Conservation (phyloP, 352 stramenopile species). For the Phytophthora fragariae region DNA sequence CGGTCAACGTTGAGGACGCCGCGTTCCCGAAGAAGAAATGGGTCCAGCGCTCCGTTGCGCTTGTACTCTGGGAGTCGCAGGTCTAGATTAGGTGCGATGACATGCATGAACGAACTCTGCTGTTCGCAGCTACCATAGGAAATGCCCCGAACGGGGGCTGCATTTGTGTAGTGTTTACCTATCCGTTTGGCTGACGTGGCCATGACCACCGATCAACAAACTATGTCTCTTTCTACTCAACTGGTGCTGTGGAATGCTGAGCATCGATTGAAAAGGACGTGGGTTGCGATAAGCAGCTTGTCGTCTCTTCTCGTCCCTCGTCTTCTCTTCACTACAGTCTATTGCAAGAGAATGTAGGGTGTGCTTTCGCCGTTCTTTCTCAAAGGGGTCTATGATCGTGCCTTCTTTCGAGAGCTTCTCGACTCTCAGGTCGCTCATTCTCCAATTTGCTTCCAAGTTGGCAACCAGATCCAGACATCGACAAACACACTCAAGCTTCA, state of each 20-base stretch:
- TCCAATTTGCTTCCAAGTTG: conserved; percentile 39
- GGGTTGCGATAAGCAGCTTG: background rate
- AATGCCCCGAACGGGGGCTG: background rate
- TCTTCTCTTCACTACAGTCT: background rate
- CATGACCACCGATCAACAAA: conserved; percentile 2
- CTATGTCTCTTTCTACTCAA: background rate
- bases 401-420: conserved; percentile 1
- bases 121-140: background rate
- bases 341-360: conserved; percentile 9
- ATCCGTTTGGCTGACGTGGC: conserved; percentile 6
- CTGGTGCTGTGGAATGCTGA: background rate
- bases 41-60: conserved; percentile 83
- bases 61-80: conserved; percentile 81
- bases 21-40: conserved; percentile 72
- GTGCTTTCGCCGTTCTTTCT: conserved; percentile 7
- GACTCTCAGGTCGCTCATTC: conserved; percentile 24
- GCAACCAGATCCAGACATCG: conserved; percentile 15
- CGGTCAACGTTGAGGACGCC: conserved; percentile 58
- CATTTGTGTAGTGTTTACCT: conserved; percentile 19
- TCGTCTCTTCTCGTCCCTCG: background rate
- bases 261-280: background rate
- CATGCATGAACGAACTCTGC: conserved; percentile 1
- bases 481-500: conserved; percentile 6
- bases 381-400: background rate
- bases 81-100: conserved; percentile 29